Conservation (phyloP, 2,329 filamentous ascomycete genomes). For the Alternaria sp. region DNA sequence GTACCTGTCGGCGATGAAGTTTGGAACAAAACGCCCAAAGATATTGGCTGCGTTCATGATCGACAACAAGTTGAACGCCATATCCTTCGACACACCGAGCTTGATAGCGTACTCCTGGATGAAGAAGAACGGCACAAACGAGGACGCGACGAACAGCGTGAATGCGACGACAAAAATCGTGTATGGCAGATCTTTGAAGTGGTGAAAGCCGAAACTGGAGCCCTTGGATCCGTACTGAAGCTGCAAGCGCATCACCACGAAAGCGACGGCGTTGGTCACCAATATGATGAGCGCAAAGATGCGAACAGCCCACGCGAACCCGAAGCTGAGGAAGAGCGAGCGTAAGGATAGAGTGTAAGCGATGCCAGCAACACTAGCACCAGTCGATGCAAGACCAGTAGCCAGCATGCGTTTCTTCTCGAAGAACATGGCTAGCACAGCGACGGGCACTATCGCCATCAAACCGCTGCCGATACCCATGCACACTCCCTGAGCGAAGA, state of each 20-base stretch:
- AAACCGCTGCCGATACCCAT: constrained; percentile 43
- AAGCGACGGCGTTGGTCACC: constrained; percentile 14
- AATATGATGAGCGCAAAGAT: constrained; percentile 19
- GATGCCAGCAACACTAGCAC: constrained; percentile 45
- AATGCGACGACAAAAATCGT: constrained; percentile 21
- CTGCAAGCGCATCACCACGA: constrained; percentile 22
- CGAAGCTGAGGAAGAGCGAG: constrained; percentile 34
- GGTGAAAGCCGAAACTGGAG: constrained; percentile 15
- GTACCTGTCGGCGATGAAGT: constrained; percentile 47
- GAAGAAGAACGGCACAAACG: constrained; percentile 29
- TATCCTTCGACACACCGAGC: constrained; percentile 41
- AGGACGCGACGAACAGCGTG: constrained; percentile 20
- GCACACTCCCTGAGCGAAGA: constrained; percentile 45
- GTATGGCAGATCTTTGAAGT: constrained; percentile 28
- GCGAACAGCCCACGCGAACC: constrained; percentile 41
- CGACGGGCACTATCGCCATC: constrained; percentile 30
- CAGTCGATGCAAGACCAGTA: constrained; percentile 41
- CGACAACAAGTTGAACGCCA: constrained; percentile 69
- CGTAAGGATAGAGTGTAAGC: constrained; percentile 40
- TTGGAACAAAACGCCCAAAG: constrained; percentile 53
- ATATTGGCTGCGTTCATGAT: constrained; percentile 66
- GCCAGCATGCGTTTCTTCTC: constrained; percentile 41
- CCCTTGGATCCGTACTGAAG: constrained; percentile 18
- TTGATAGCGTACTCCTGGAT: constrained; percentile 26
- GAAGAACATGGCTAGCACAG: constrained; percentile 46